Base-by-base conservation (phyloP, 306 rosid genomes). In the Quercus ilex region DNA sequence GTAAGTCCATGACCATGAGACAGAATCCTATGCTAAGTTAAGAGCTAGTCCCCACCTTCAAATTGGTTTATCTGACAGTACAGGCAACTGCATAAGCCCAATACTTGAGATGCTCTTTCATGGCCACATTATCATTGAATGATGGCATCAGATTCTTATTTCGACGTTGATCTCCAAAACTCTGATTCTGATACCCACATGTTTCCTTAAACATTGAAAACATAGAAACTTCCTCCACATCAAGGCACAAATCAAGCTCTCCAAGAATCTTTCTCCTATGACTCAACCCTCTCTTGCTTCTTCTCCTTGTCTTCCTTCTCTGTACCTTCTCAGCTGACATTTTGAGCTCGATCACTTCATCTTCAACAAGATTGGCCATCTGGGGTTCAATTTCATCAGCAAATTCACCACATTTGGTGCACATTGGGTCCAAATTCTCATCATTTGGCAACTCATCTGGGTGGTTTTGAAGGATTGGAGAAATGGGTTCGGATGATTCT, bases 41-140 rank as follows among this genome's bases (percentile, higher is more conserved):
- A 57, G 46, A 6, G 23, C 35, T 67, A 9, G 67, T 26, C 19
- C 19, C 63, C 65, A 63, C 67, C 49, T 55, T 51, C 25, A 23
- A 70, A 43, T 13, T 33, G 73, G 21, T 55, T 62, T 64, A 89
- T 82, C 84, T 87, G 81, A 92, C 86, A 82, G 77, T 71, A 80
- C 86, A 88, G 26, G 93, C 96, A 74, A 92, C 92, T 18, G 92
- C 93, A 76, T 78, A 76, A 74, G 96, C 97, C 97, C 97, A 89
- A 26, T 87, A 79, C 88, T 77, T 92, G 73, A 92, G 89, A 78
- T 89, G 92, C 73, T 86, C 79, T 74, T 92, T 92, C 96, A 92
- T 92, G 11, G 93, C 92, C 28, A 57, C 82, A 26, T 79, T 85
- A 71, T 91, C 93, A 17, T 80, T 78, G 15, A 88, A 26, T 3